Evolutionary conservation across 2,329 filamentous ascomycete genomes (phyloP).

Genomic region (Coniochaeta hoffmannii): DNA sequence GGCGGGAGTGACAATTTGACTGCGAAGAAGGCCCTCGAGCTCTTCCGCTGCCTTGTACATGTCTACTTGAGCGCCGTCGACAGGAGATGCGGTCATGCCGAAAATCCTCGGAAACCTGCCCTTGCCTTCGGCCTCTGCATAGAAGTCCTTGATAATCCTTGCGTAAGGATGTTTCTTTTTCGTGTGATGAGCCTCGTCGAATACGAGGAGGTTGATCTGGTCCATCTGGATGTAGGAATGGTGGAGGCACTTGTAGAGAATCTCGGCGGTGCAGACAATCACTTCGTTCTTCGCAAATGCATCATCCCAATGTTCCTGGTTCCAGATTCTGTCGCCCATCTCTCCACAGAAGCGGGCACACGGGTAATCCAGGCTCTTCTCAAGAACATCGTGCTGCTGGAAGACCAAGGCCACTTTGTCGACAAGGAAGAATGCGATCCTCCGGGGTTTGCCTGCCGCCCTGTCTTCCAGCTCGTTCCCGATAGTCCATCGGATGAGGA

Average conservation of each 20-base stretch:
- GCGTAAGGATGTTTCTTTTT: conserved; percentile 93
- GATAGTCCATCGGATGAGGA: conserved; percentile 71
- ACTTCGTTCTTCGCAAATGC: conserved; percentile 62
- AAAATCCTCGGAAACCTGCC: conserved; percentile 66
- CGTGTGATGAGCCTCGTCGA: conserved; percentile 93
- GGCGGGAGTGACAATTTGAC: conserved; percentile 69
- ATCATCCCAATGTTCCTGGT: conserved; percentile 41
- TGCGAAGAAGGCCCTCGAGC: conserved; percentile 71
- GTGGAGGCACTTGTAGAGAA: conserved; percentile 70
- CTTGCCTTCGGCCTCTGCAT: conserved; percentile 41
- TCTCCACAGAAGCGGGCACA: conserved; percentile 70
- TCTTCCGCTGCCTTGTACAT: conserved; percentile 62
- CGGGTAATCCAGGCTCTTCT: conserved; percentile 70
- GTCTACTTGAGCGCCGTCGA: conserved; percentile 68
- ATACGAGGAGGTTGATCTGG: conserved; percentile 82
- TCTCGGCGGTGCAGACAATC: conserved; percentile 86
- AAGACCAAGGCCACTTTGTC: conserved; percentile 85
- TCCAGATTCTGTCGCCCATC: conserved; percentile 40
- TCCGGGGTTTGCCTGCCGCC: conserved; percentile 47
- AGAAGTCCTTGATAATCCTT: conserved; percentile 82
- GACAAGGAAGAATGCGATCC: conserved; percentile 81
- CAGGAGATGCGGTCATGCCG: conserved; percentile 94
- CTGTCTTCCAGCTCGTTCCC: conserved; percentile 70
- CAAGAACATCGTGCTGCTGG: conserved; percentile 79
- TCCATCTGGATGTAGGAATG: conserved; percentile 74